These are phyloP conservation scores for Ophiostoma triangulosporum DNA, from an alignment of 2,329 filamentous ascomycete genomes.

Conservation along the genomic window DNA sequence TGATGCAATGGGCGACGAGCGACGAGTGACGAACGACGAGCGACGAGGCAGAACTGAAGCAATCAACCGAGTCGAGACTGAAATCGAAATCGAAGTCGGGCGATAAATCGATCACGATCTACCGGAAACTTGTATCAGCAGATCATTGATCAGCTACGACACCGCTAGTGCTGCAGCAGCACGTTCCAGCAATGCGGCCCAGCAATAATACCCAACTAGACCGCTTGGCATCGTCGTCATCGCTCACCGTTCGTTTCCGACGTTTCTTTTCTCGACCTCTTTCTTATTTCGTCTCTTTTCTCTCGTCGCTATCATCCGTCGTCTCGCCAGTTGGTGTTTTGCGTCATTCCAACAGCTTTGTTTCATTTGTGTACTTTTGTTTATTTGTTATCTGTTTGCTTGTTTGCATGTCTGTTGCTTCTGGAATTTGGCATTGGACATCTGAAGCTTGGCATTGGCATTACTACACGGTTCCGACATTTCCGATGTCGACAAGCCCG, in stretches of 20 bases:
- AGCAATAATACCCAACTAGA: neutral
- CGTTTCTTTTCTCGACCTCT: neutral
- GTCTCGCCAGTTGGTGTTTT: too few species aligned
- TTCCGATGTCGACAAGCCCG: neutral
- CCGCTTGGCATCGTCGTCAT: neutral
- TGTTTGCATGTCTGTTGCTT: too few species aligned
- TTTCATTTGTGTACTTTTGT: neutral
- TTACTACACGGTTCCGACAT: slow-evolving; percentile 2
- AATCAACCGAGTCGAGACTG: neutral
- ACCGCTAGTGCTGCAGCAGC: too few species aligned
- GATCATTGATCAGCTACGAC: too few species aligned
- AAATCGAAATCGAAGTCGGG: neutral
- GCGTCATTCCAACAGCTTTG: neutral
- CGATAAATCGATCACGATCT: neutral
- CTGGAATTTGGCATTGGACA: too few species aligned
- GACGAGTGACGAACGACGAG: neutral
- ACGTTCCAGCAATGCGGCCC: too few species aligned
- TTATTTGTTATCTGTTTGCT: neutral
- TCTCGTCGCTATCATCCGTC: too few species aligned
- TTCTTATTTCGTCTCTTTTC: neutral
- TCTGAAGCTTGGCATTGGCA: too few species aligned
- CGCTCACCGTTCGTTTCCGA: neutral
- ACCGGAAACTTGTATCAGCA: neutral
- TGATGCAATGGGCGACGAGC: neutral
- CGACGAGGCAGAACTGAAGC: neutral